Base-by-base conservation (phyloP, 2,329 filamentous ascomycete species). In the Paecilomyces niveus region DNA sequence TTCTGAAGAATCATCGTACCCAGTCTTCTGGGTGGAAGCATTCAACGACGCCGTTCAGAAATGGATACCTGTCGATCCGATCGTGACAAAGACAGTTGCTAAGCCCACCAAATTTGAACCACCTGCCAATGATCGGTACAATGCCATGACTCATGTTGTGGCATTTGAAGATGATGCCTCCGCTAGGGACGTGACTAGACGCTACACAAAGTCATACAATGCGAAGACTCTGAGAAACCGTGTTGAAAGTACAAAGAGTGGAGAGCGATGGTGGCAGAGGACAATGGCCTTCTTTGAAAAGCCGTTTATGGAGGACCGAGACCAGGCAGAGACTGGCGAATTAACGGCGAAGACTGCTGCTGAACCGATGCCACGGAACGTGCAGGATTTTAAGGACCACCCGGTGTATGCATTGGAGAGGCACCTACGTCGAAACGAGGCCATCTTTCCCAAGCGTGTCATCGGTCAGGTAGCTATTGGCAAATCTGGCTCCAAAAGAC, bases 21-120 rank as follows among this genome's bases (percentile, higher is more conserved):
- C 94, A 0, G 82, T 97, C 2, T 97, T 92, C 70, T 99, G 94
- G 94, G 88, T 97, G 0, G 94, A 99, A 75, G 87, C 90, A 3
- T 89, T 96, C 63, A 92, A 97, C 62, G 80, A 86, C 56, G 89
- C 89, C 0, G 85, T 91, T 63, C 90, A 97, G 70, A 96, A 91
- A 77, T 99, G 94, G 94, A 84, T 96, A 57, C 83, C 91, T 0
- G 85, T 94, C 39, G 94, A 99, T 70, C 86, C 92, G 0, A 74
- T 97, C 0, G 91, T 94, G 1, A 96, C 92, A 0, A 81, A 84
- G 57, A 89, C 86, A 63, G 85, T 96, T 57, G 90, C 87, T 70
- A 92, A 89, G 60, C 85, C 90, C 0, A 82, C 81, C 31, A 86
- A 83, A 53, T 79, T 99, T 29, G 94, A 99, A 68, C 94, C 94